Evolutionary conservation across 441 rosid species (phyloP).

Genomic region (Populus hybrid): DNA sequence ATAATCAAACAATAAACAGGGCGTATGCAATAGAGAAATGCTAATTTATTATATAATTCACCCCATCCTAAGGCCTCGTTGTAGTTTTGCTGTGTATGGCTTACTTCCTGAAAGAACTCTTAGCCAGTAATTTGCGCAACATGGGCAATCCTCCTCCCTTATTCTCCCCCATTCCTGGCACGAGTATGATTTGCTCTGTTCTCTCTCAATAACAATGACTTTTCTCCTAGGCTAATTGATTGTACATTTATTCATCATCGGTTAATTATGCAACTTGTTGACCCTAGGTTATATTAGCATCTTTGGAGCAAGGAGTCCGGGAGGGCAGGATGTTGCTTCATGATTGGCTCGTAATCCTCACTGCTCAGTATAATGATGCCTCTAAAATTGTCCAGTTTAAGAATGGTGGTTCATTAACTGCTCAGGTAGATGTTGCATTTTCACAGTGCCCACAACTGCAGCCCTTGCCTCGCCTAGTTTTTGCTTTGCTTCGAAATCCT

Average conservation of each 20-base stretch:
- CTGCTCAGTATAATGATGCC: conserved; percentile 81
- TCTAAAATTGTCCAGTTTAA: conserved; percentile 62
- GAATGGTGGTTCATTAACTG: conserved; percentile 49
- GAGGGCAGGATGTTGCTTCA: conserved; percentile 91
- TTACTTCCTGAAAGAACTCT: neutral
- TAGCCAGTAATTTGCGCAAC: neutral
- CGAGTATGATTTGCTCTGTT: neutral
- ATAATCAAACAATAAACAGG: neutral
- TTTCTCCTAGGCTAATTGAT: neutral
- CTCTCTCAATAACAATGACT: neutral
- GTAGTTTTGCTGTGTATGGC: neutral
- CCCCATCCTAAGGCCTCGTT: neutral
- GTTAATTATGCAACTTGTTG: conserved; percentile 4
- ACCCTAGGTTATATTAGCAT: conserved; percentile 75
- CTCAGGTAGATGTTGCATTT: conserved; percentile 82
- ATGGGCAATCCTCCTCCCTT: neutral
- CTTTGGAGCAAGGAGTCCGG: conserved; percentile 88
- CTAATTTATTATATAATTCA: neutral
- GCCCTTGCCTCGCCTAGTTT: conserved; percentile 75
- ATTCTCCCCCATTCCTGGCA: neutral
- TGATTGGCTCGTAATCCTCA: conserved; percentile 96
- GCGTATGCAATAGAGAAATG: neutral
- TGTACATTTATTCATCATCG: neutral
- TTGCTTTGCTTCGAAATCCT: conserved; percentile 91
- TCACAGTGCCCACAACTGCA: conserved; percentile 90